Evolutionary conservation across 345 rosid species (phyloP).

Genomic region (Hibiscus mutabilis): DNA sequence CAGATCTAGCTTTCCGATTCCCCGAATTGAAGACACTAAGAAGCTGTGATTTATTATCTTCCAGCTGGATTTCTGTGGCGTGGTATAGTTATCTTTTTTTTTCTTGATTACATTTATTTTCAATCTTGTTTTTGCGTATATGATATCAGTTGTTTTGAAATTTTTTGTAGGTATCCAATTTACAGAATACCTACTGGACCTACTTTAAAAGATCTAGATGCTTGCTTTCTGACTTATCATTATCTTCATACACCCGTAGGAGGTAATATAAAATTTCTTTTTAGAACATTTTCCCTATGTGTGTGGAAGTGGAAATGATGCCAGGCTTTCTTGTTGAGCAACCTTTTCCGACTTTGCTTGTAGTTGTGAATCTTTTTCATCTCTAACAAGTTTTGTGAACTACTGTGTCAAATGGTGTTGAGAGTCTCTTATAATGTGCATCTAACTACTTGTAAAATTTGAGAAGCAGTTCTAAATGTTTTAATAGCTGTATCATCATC

Average conservation of each 20-base stretch:
- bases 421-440: background rate
- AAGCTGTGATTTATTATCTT: conserved; percentile 48
- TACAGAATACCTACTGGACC: conserved; percentile 94
- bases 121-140: background rate
- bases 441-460: background rate
- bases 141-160: background rate
- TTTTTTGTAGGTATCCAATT: conserved; percentile 67
- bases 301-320: background rate
- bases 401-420: background rate
- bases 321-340: background rate
- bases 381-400: background rate
- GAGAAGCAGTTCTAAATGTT: background rate
- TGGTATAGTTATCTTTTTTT: conserved; percentile 36
- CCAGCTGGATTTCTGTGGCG: conserved; percentile 84
- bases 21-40: conserved; percentile 56
- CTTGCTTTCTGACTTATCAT: conserved; percentile 92
- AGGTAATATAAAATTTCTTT: conserved; percentile 28
- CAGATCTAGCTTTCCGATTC: conserved; percentile 52
- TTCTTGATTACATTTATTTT: background rate
- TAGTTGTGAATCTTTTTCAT: background rate
- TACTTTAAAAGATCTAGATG: conserved; percentile 79
- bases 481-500: background rate
- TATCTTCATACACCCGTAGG: conserved; percentile 50
- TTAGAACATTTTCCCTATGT: background rate
- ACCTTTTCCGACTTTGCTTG: background rate